Evolutionary conservation across 257 asterid species (phyloP).

Genomic region (Solanum stenotomum): DNA sequence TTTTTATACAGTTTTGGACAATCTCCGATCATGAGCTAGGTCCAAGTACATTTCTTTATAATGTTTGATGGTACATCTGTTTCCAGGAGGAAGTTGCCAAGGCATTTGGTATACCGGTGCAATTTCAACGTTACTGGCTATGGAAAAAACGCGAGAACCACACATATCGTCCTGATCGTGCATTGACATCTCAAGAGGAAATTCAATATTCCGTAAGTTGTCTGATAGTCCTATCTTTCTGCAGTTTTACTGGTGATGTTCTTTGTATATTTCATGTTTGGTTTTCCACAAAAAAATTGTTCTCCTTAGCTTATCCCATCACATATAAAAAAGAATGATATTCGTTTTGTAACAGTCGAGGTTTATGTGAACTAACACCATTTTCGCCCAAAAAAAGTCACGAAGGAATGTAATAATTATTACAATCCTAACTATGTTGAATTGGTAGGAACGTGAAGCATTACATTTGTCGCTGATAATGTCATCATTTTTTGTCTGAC

Average conservation of each 20-base stretch:
- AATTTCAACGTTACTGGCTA: constrained; percentile 65
- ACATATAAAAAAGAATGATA: not conserved
- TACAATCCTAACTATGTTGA: not conserved
- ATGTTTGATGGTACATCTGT: not conserved
- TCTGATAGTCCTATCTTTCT: not conserved
- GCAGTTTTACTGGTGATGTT: not conserved
- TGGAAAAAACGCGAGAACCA: constrained; percentile 86
- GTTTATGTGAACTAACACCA: rapidly evolving
- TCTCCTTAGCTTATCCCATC: not conserved
- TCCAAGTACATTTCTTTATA: not conserved
- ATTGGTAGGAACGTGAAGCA: not conserved
- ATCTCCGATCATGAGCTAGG: not conserved
- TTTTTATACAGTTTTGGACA: not conserved
- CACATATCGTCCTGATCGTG: constrained; percentile 71
- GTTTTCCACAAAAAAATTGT: not conserved
- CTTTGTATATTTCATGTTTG: not conserved
- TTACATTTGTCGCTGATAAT: not conserved
- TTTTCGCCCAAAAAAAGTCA: not conserved
- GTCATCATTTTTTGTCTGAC: not conserved
- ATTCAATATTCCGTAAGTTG: constrained; percentile 47
- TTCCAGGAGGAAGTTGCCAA: constrained; percentile 78
- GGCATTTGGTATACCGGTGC: constrained; percentile 65
- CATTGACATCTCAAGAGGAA: constrained; percentile 62
- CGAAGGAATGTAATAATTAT: not conserved
- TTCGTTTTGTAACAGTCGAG: not conserved